phyloP scores from a whole-genome alignment of 23 red algal species.

The Cyanidiococcus yangmingshanensis region DNA sequence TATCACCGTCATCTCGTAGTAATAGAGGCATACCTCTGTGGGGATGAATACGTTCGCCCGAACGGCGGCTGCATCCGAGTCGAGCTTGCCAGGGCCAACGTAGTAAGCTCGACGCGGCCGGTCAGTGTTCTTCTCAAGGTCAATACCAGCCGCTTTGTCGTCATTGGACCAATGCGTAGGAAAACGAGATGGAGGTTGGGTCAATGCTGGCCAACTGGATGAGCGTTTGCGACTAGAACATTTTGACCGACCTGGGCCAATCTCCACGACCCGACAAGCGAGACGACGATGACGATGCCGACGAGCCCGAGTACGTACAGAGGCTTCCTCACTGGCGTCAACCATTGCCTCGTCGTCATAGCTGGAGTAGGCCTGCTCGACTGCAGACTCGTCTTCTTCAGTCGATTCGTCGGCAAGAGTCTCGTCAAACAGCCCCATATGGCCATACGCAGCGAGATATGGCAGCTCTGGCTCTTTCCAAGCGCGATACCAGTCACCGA shows the following conservation, averaged over 20 bases:
- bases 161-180: not conserved
- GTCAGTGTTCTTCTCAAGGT: not conserved
- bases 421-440: not conserved
- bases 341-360: not conserved
- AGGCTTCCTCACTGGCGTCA: not conserved
- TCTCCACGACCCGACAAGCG: not conserved
- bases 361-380: not conserved
- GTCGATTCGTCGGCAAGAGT: not conserved
- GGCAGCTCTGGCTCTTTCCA: not conserved
- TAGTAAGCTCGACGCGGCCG: conserved; percentile 30
- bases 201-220: not conserved
- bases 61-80: conserved; percentile 86
- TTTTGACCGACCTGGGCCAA: not conserved
- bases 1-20: conserved; percentile 79
- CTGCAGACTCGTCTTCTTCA: not conserved
- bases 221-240: not conserved
- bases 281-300: not conserved
- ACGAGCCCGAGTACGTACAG: not conserved
- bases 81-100: conserved; percentile 49
- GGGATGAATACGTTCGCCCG: conserved; percentile 55
- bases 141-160: not conserved
- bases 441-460: conserved; percentile 7
- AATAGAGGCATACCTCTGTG: conserved; percentile 52
- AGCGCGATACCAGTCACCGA: conserved; percentile 5
- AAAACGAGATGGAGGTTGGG: not conserved